phyloP scores from a whole-genome alignment of 1,284 basidiomycete genomes.

The Marasmius fiardii region DNA sequence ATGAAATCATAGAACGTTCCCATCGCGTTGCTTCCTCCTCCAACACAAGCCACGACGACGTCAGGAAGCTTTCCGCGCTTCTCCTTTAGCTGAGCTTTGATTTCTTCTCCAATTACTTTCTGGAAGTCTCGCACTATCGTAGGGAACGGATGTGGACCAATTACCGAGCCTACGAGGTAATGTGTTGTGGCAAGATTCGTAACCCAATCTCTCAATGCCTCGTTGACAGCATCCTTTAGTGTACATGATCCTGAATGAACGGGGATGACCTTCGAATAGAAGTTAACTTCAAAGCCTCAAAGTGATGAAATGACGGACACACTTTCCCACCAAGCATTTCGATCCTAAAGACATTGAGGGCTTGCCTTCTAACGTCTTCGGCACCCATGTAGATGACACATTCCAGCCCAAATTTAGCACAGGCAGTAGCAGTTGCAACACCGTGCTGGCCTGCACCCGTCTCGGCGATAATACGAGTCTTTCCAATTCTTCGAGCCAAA shows the following conservation, averaged over 20 bases:
- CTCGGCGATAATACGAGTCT: conserved; percentile 97
- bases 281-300: conserved; percentile 6
- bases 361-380: conserved; percentile 96
- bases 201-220: conserved; percentile 98
- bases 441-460: conserved; percentile 99
- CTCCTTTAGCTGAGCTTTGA: conserved; percentile 84
- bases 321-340: conserved; percentile 95
- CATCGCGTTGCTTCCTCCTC: conserved; percentile 97
- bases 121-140: conserved; percentile 99
- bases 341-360: conserved; percentile 97
- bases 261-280: conserved; percentile 68
- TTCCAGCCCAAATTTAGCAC: conserved; percentile 94
- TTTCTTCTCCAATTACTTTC: conserved; percentile 92
- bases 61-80: conserved; percentile 86
- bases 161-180: conserved; percentile 96
- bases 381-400: conserved; percentile 98
- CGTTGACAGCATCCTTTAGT: conserved; percentile 97
- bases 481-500: conserved; percentile 89
- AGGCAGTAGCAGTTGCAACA: conserved; percentile 97
- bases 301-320: not conserved
- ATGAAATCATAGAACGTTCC: conserved; percentile 97
- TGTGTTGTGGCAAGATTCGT: conserved; percentile 92
- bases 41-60: conserved; percentile 94
- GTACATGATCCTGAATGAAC: conserved; percentile 95
- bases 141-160: conserved; percentile 98